Evolutionary conservation across 2,329 filamentous ascomycete genomes (phyloP).

Genomic region (Nectriaceae sp.): DNA sequence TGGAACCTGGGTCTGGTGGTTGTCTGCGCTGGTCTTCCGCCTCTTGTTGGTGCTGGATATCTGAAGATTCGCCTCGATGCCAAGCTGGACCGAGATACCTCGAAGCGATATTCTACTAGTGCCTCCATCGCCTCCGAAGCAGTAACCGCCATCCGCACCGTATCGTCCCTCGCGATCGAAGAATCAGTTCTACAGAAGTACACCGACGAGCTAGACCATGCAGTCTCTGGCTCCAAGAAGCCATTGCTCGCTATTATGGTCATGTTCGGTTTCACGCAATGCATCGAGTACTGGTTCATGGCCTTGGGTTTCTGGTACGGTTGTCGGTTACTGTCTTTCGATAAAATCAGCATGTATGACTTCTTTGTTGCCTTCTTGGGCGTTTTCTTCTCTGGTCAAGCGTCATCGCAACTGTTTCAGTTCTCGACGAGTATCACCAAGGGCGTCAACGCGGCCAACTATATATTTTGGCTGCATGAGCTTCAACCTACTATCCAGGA

Average conservation of each 20-base stretch:
- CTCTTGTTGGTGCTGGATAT: constrained; percentile 47
- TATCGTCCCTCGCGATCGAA: constrained; percentile 51
- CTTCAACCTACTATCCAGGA: constrained; percentile 44
- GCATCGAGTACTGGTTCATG: constrained; percentile 40
- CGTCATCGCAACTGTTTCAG: constrained; percentile 42
- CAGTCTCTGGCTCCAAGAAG: constrained; percentile 30
- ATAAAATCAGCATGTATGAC: constrained; percentile 54
- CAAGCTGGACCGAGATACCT: constrained; percentile 46
- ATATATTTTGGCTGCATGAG: constrained; percentile 50
- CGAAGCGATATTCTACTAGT: constrained; percentile 46
- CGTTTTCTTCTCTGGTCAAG: constrained; percentile 49
- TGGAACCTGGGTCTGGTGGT: constrained; percentile 55
- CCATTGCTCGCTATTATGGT: constrained; percentile 37
- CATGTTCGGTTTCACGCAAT: constrained; percentile 40
- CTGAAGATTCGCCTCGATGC: constrained; percentile 50
- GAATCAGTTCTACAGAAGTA: constrained; percentile 41
- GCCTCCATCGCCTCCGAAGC: constrained; percentile 53
- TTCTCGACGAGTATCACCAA: constrained; percentile 57
- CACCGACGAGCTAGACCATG: constrained; percentile 32
- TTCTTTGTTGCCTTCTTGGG: constrained; percentile 54
- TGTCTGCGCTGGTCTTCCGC: constrained; percentile 46
- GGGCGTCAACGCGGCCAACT: constrained; percentile 49
- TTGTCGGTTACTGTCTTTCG: constrained; percentile 37
- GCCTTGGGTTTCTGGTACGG: constrained; percentile 46
- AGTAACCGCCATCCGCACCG: constrained; percentile 49